phyloP scores from a whole-genome alignment of 2,329 filamentous ascomycete species.

The Colletotrichum falcatum region DNA sequence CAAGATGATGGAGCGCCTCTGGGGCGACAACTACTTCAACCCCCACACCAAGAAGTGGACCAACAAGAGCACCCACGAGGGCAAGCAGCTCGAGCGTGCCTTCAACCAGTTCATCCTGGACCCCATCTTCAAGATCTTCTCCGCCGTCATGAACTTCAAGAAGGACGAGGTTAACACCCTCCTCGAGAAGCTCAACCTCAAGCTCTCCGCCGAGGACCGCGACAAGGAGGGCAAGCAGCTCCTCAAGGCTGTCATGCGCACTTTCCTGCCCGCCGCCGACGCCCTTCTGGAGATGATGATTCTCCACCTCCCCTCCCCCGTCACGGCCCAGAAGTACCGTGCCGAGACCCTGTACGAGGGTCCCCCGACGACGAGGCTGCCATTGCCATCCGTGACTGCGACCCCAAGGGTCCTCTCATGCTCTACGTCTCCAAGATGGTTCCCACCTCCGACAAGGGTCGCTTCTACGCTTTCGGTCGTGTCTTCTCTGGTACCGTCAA shows the following conservation, averaged over 20 bases:
- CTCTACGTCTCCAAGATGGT: conserved; percentile 99
- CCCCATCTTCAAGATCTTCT: conserved; percentile 99
- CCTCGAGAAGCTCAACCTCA: conserved; percentile 93
- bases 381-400: conserved; percentile 98
- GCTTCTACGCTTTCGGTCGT: conserved; percentile 99
- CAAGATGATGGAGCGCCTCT: conserved; percentile 99
- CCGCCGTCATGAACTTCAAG: conserved; percentile 98
- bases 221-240: conserved; percentile 97
- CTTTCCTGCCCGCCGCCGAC: conserved; percentile 98
- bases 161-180: conserved; percentile 88
- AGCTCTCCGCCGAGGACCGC: conserved; percentile 87
- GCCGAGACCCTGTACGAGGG: conserved; percentile 99
- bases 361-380: conserved; percentile 92
- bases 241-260: conserved; percentile 98
- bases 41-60: conserved; percentile 99
- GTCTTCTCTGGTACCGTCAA: conserved; percentile 98
- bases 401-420: conserved; percentile 98
- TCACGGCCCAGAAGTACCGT: conserved; percentile 97
- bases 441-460: conserved; percentile 98
- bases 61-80: conserved; percentile 84
- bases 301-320: conserved; percentile 96
- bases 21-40: conserved; percentile 99
- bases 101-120: conserved; percentile 99
- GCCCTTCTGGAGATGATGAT: conserved; percentile 99
- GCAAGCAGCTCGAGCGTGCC: conserved; percentile 93